Evolutionary conservation across 2,329 filamentous ascomycete genomes (phyloP), one percentile per base, ranked within the genome.

Genomic region (Decorospora gaudefroyi): DNA sequence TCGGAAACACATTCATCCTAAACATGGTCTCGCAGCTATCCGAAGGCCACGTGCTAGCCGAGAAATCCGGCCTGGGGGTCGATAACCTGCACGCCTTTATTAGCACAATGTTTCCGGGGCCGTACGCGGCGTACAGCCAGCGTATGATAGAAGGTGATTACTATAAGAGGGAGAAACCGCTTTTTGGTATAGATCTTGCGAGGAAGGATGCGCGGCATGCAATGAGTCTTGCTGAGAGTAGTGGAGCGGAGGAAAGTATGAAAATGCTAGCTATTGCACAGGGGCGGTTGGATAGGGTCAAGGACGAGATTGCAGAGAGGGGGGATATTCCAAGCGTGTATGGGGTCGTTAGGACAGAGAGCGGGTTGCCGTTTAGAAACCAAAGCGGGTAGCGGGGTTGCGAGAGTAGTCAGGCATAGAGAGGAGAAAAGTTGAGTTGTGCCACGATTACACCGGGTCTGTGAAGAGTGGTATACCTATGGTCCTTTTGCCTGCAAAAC

Each of bases 291-390:
- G 77, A 78, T 41, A 72, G 75, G 43, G 84, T 95, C 2, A 85
- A 88, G 68, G 81, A 85, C 45, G 78, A 90, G 49, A 74, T 76
- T 33, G 89, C 88, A 0, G 77, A 79, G 30, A 82, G 78, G 55
- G 90, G 89, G 0, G 91, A 96, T 70, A 82, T 95, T 66, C 85
- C 88, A 2, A 85, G 81, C 8, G 86, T 96, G 25, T 95, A 95
- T 72, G 90, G 90, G 0, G 86, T 85, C 2, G 84, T 87, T 41
- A 81, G 90, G 59, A 75, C 85, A 72, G 85, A 90, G 65, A 81
- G 80, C 18, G 90, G 89, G 0, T 69, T 96, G 58, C 78, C 82
- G 41, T 95, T 84, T 71, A 86, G 88, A 63, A 70, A 70, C 30
- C 60, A 62, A 26, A 61, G n/a, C n/a, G n/a, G n/a, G n/a, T n/a